Evolutionary conservation across 768 basidiomycete species (phyloP), one percentile per base, ranked within the genome.

Genomic region (Mycena vulgaris): DNA sequence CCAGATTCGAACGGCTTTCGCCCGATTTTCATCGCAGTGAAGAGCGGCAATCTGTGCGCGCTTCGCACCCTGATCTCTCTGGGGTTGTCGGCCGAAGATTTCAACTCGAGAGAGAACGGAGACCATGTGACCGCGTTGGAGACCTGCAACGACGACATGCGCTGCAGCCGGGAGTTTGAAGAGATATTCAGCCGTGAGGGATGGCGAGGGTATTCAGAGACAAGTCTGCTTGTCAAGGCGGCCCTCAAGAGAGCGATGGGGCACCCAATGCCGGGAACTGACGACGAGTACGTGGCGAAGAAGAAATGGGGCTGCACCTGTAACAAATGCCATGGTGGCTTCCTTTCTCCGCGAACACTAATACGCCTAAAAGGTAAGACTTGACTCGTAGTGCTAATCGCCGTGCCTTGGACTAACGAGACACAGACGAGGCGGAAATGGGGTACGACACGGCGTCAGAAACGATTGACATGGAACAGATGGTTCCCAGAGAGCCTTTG

Each of bases 271-370:
- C 59, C 51, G 10, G 21, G 19, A 31, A 53, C 28, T 10, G 39
- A 74, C 25, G 69, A 53, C 2, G 67, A 70, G 45, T 79, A 77
- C 49, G 55, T 73, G 30, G 21, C 31, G 21, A 59, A 75, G 58
- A 63, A 68, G 48, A 76, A 69, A 30, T 73, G 63, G 48, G 77
- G 77, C 17, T 79, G 77, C 61, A 75, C 74, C 19, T 79, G 76
- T 45, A 74, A 73, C 45, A 23, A 53, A 30, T 78, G 77, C 33
- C 63, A 35, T 11, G 73, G 70, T 1, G 75, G 75, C 13, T 78
- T 75, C 76, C 60, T 79, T 16, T 75, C 76, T 16, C 52, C 53
- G 4, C 70, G 73, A 23, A 76, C 69, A 60, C 28, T 71, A 37
- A 73, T 69, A 19, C 71, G 70, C n/a, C 57, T 76, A 4, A 19